Percentiles rank a stretch among this genome's conserved stretches.
phyloP scores from a whole-genome alignment of 2,329 filamentous ascomycete genomes.

The Xylariaceae sp. region DNA sequence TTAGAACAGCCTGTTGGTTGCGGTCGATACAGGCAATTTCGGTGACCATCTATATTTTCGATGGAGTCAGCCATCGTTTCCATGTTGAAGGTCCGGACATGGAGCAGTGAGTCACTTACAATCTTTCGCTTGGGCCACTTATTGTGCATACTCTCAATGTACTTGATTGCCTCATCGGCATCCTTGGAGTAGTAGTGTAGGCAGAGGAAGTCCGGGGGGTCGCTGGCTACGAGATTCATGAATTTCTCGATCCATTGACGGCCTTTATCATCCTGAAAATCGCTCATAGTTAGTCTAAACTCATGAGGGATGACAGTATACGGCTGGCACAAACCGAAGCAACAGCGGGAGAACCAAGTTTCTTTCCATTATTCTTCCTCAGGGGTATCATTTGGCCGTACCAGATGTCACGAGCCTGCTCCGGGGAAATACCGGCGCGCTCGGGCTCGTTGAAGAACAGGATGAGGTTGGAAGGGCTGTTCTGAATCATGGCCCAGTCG shows the following conservation, averaged over 20 bases:
- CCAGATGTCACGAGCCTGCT: constrained; percentile 40
- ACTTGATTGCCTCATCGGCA: constrained; percentile 36
- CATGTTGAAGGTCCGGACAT: not conserved
- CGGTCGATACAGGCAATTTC: constrained; percentile 44
- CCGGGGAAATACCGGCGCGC: constrained; percentile 32
- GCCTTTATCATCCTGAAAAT: constrained; percentile 21
- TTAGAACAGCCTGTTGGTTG: constrained; percentile 34
- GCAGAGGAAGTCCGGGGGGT: constrained; percentile 41
- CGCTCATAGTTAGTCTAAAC: constrained; percentile 4
- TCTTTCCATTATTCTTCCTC: constrained; percentile 28
- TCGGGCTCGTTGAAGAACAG: constrained; percentile 49
- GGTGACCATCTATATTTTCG: constrained; percentile 33
- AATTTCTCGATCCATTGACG: constrained; percentile 39
- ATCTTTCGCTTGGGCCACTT: constrained; percentile 30
- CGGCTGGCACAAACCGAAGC: constrained; percentile 20
- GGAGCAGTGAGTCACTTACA: too few species aligned
- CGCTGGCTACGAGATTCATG: constrained; percentile 35
- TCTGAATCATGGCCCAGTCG: constrained; percentile 35
- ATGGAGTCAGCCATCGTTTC: constrained; percentile 13
- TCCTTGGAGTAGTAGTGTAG: constrained; percentile 42
- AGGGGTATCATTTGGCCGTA: constrained; percentile 35
- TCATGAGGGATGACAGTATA: not conserved
- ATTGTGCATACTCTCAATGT: constrained; percentile 38
- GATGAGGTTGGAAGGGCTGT: constrained; percentile 29
- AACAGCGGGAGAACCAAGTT: constrained; percentile 31